Conservation (phyloP, 2,329 filamentous ascomycete genomes). For the Diaporthe destruens region DNA sequence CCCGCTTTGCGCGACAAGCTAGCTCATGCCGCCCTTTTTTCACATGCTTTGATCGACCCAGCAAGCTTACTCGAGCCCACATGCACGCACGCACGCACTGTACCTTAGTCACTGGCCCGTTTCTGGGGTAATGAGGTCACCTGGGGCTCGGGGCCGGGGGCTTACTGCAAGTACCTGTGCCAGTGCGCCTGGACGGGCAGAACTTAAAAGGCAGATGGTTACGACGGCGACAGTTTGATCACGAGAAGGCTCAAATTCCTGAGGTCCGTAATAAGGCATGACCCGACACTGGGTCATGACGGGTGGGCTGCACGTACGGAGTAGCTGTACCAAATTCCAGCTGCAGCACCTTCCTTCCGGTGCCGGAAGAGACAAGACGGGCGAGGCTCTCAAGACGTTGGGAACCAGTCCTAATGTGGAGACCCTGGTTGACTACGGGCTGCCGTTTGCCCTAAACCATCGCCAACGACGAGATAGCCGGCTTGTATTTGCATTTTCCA, state of each 20-base stretch:
- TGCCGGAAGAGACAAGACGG: slow-evolving; percentile 11
- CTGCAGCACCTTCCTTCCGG: slow-evolving; percentile 16
- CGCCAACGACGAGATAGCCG: neutral
- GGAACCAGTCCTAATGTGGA: slow-evolving; percentile 10
- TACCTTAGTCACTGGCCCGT: neutral
- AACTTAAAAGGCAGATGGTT: neutral
- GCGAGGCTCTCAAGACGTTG: slow-evolving; percentile 6
- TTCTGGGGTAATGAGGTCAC: slow-evolving; percentile 40
- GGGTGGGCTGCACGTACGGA: neutral
- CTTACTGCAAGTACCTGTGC: neutral
- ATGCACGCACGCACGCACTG: slow-evolving; percentile 24
- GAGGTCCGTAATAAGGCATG: neutral
- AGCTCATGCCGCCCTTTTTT: slow-evolving; percentile 22
- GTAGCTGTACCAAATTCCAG: neutral
- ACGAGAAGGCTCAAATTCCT: neutral
- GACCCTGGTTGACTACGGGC: neutral
- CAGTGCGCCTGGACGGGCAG: too few species aligned
- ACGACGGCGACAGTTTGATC: neutral
- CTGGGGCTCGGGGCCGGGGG: neutral
- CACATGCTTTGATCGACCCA: slow-evolving; percentile 38
- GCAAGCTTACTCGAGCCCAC: slow-evolving; percentile 2
- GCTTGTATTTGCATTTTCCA: neutral
- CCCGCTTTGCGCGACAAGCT: slow-evolving; percentile 6
- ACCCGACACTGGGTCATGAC: neutral
- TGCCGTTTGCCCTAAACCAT: neutral